phyloP scores from a whole-genome alignment of 148 eudicot genomes.

The Limonium bicolor region DNA sequence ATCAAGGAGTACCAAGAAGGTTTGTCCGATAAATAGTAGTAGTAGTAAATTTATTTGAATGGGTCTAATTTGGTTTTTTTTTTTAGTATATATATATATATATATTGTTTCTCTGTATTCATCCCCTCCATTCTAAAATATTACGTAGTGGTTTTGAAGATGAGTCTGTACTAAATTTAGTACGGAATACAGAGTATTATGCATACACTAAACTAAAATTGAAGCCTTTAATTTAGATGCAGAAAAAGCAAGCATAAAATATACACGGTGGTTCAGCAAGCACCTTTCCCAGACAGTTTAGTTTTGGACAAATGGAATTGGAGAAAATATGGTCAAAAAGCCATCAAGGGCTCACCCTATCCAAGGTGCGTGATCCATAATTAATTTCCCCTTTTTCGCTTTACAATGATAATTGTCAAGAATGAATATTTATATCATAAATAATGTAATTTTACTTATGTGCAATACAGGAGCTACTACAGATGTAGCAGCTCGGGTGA shows the following conservation, averaged over 20 bases:
- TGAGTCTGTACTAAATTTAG: background rate
- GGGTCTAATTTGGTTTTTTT: background rate
- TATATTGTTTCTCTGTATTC: background rate
- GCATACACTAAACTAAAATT: background rate
- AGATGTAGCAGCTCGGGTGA: constrained; percentile 59
- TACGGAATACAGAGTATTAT: background rate
- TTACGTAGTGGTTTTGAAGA: background rate
- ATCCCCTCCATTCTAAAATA: too few species aligned
- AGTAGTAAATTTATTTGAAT: too few species aligned
- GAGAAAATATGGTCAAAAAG: constrained; percentile 88
- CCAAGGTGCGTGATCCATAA: constrained; percentile 70
- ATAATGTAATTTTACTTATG: background rate
- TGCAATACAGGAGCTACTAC: constrained; percentile 47
- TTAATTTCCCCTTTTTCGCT: too few species aligned
- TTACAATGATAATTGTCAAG: background rate
- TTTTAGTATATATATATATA: background rate
- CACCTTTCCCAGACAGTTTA: background rate
- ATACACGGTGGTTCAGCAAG: background rate
- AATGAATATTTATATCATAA: background rate
- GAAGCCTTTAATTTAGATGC: background rate
- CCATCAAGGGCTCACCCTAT: constrained; percentile 81
- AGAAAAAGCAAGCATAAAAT: constrained; percentile 1
- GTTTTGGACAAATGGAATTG: constrained; percentile 60
- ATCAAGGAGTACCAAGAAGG: too few species aligned
- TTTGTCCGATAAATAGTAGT: too few species aligned